phyloP scores from a whole-genome alignment of 495 filamentous ascomycete genomes.

The Xylaria curta region DNA sequence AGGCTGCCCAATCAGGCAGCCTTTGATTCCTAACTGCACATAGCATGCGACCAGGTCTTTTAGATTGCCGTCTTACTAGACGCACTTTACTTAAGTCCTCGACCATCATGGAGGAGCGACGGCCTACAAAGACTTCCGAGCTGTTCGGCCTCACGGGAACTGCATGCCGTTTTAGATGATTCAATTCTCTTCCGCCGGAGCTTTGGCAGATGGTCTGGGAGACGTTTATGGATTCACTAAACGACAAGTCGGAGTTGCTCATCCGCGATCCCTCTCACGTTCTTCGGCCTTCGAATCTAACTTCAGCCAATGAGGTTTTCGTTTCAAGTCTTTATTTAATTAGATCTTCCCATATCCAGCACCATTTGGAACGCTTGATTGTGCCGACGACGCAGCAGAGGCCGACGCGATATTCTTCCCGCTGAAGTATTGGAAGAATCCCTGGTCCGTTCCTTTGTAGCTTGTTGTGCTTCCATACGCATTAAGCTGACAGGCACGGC shows the following conservation, averaged over 20 bases:
- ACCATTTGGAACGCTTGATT: constrained; percentile 39
- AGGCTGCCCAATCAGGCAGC: not conserved
- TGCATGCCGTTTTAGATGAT: not conserved
- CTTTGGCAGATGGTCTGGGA: not conserved
- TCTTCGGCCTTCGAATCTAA: not conserved
- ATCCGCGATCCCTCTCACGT: not conserved
- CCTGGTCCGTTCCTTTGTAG: constrained; percentile 41
- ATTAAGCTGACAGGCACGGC: constrained; percentile 54
- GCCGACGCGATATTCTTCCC: constrained; percentile 58
- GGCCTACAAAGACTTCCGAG: not conserved
- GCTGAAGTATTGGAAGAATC: constrained; percentile 55
- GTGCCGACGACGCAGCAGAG: constrained; percentile 41
- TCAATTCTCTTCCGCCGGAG: not conserved
- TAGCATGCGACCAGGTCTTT: not conserved
- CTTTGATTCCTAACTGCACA: not conserved
- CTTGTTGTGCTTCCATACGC: constrained; percentile 53
- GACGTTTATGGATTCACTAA: not conserved
- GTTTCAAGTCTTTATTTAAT: not conserved
- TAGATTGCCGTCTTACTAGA: not conserved
- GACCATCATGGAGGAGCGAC: not conserved
- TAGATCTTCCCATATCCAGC: constrained; percentile 31
- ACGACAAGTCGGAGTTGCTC: not conserved
- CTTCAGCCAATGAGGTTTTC: not conserved
- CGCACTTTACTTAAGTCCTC: not conserved
- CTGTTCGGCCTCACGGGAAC: not conserved